A percentile compares a stretch with the other conserved stretches of the same genome.
These are phyloP conservation scores for Cladophialophora immunda DNA, from an alignment of 2,329 filamentous ascomycete species.

Conservation along the genomic window DNA sequence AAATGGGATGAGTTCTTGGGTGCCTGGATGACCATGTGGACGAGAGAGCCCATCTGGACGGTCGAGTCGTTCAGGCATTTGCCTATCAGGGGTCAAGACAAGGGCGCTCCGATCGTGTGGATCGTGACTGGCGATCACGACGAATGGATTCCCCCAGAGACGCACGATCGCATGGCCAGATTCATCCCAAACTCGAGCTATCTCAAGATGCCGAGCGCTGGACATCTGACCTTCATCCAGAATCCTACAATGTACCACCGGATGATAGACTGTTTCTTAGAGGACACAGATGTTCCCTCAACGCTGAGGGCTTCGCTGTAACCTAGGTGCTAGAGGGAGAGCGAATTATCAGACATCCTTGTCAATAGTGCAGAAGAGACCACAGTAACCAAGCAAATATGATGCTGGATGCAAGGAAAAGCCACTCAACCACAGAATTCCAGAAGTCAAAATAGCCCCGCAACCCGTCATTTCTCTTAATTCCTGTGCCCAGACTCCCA, in stretches of 20 bases:
- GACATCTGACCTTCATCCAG: conserved; percentile 14
- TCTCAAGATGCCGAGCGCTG: conserved; percentile 16
- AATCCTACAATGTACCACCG: conserved; percentile 8
- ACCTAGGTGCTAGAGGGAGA: too few species aligned
- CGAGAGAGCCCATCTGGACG: conserved; percentile 17
- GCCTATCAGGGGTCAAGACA: conserved; percentile 8
- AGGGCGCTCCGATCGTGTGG: conserved; percentile 19
- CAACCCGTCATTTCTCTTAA: too few species aligned
- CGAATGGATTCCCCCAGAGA: conserved; percentile 18
- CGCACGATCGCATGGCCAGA: conserved; percentile 1
- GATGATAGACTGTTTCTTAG: conserved; percentile 14
- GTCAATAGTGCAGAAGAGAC: too few species aligned
- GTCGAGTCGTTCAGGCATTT: conserved; percentile 17
- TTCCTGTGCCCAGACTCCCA: too few species aligned
- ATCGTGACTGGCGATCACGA: conserved; percentile 19
- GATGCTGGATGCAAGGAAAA: too few species aligned
- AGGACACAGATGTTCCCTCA: conserved; percentile 5
- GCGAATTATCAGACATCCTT: too few species aligned
- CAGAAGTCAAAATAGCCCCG: too few species aligned
- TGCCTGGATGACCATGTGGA: conserved; percentile 20
- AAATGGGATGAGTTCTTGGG: conserved; percentile 19
- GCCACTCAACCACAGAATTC: too few species aligned
- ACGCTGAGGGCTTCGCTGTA: conserved; percentile 13
- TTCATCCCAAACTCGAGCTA: conserved; percentile 20
- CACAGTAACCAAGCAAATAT: too few species aligned